Evolutionary conservation across 1,284 basidiomycete genomes (phyloP), one percentile per base, ranked within the genome.

Genomic region (Inonotus obliquus): DNA sequence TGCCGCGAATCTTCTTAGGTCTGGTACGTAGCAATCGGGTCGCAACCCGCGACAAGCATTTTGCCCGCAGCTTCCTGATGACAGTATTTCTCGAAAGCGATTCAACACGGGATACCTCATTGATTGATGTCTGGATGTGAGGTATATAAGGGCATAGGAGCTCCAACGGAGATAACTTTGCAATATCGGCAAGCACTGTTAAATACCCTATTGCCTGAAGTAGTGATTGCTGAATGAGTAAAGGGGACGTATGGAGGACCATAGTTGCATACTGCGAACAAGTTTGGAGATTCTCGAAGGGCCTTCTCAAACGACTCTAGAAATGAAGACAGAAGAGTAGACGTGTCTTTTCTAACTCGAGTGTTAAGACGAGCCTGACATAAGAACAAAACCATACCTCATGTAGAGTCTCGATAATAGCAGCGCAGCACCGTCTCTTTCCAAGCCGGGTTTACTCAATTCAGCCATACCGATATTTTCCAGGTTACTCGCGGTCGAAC

Each of bases 381-480:
- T 10, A 19, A 54, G 32, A 4, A 27, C 57, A 17, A 55, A 6
- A 14, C 48, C 76, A 39, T 70, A 91, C 91, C 92, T 87, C 73
- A 83, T 85, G 67, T 92, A 95, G 11, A 94, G 75, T 45, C 85
- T 80, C 3, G 92, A 86, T 9, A 96, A 77, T 47, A 94, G 72
- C 35, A 85, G 72, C 6, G 83, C 86, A 60, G 86, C 90, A n/a
- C 83, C 87, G 63, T 94, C 90, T 23, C 92, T 79, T 69, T 95
- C 94, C 55, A 94, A 76, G 2, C 94, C 94, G 11, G 92, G 84
- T 39, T 81, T 83, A 6, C 74, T 71, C 3, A 96, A 76, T 64
- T 87, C 84, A 21, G 71, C 69, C 66, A 85, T 86, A 0, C 84
- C 89, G 4, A 89, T 72, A 0, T 69, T 66, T 66, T 94, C 86